Evolutionary conservation across 441 rosid species (phyloP), one percentile per base, ranked within the genome.

Genomic region (Euphorbia schlechtendalii): DNA sequence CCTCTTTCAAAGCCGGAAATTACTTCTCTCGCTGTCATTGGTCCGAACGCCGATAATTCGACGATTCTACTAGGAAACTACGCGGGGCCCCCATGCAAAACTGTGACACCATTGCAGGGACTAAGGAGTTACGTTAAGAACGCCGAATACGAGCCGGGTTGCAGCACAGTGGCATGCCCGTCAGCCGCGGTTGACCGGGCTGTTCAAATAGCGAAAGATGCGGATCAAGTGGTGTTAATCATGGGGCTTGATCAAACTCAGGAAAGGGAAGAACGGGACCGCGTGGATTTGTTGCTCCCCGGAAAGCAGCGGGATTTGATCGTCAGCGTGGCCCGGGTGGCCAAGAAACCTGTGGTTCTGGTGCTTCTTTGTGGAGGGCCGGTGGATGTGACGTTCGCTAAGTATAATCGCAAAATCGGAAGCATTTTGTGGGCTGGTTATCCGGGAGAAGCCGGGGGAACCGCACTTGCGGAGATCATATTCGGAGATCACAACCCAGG

Each of bases 331-430:
- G 80, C 94, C 28, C 52, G 15, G 64, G 87, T 86, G 55, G 83
- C 90, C 0, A 88, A 67, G 74, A 93, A 91, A 61, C 96, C 85
- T 21, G 70, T 78, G 0, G 59, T 80, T 13, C 64, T 88, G 21
- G 96, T 90, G 55, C 78, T 90, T 61, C 82, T 93, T 84, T 83
- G 84, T 10, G 98, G 97, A 66, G 98, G 98, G 66, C 95, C 97
- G 8, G 68, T 90, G 15, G 97, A 92, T 46, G 57, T 92, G 34
- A 71, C 95, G 8, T 88, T 92, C 5, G 88, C 92, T 3, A 79
- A 84, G 70, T 72, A 80, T 5, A 79, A 82, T 28, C 54, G 32
- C 1, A 85, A 84, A 2, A 81, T 86, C 6, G 90, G 97, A 40
- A 71, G 90, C 72, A 90, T 90, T 51, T 46, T 93, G 59, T 93